Base-by-base conservation (phyloP, 345 rosid genomes). In the Erucastrum elatum region DNA sequence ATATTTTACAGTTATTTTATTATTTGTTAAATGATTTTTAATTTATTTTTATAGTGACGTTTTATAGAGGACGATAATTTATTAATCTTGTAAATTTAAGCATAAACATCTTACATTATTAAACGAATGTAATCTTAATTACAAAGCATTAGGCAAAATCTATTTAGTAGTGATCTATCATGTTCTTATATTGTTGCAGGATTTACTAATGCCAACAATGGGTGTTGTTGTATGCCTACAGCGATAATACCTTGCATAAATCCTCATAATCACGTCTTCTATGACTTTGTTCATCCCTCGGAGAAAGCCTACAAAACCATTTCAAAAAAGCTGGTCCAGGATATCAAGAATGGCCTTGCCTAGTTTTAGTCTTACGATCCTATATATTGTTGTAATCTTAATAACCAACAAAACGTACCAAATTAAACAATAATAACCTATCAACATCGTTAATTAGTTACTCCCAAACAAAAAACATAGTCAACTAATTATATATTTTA, bases 271-370 rank as follows among this genome's bases (percentile, higher is more conserved):
- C 56, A 87, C 55, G 78, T 90, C 21, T 90, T 89, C 64, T 90
- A 87, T 82, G 93, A 90, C 79, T 87, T 89, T 79, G 89, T 65
- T 61, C 96, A 91, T 82, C 96, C 96, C 8, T 81, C 93, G 0
- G 93, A 91, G 77, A 80, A 67, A 74, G 86, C 91, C 5, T 89
- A 89, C 80, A 84, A 67, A 66, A 82, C 70, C 16, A 78, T 67
- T 61, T 3, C 76, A 5, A 30, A 65, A 59, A 51, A 67, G 17
- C 88, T 88, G 75, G 80, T 83, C 33, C 1, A 4, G 2, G 75
- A 80, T 69, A 75, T 80, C 66, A 70, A 75, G 60, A 30, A 0
- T 3, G 79, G 79, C 17, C 83, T 80, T 69, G 75, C 75, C n/a
- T 80, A 60, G 70, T 80, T 74, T 34, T 8, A 51, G 56, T 51